Conservation (phyloP, 2,329 filamentous ascomycete species). For the Aureobasidium sp. region DNA sequence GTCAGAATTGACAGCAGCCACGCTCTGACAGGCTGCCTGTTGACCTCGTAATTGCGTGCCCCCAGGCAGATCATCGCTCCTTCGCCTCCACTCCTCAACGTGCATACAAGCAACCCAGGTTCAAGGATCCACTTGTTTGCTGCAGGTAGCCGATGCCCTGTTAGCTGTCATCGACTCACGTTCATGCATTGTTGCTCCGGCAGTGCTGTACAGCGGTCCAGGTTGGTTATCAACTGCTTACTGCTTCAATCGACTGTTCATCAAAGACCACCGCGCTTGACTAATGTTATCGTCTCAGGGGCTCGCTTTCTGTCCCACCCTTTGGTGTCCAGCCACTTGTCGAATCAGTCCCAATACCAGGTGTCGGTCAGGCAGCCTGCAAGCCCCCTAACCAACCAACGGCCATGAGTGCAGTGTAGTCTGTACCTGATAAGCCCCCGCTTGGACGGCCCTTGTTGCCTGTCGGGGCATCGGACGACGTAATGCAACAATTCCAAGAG, state of each 20-base stretch:
- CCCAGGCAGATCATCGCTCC: background rate
- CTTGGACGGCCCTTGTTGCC: slow-evolving; percentile 4
- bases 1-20: slow-evolving; percentile 1
- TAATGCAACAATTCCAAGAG: background rate
- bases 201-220: background rate
- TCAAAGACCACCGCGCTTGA: background rate
- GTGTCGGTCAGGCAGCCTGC: background rate
- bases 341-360: background rate
- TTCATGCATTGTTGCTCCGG: background rate
- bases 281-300: background rate
- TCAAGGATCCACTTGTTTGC: background rate
- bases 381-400: slow-evolving; percentile 7
- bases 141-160: slow-evolving; percentile 6
- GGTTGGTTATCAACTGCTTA: background rate
- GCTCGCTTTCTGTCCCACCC: background rate
- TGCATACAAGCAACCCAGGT: slow-evolving; percentile 7
- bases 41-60: background rate
- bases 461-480: background rate
- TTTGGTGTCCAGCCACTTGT: background rate
- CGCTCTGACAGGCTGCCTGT: background rate
- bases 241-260: background rate
- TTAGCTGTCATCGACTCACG: background rate
- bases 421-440: slow-evolving; percentile 8
- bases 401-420: background rate
- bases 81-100: background rate